Evolutionary conservation across 2,329 filamentous ascomycete genomes (phyloP).

Genomic region (Aspergillus phoenicis): DNA sequence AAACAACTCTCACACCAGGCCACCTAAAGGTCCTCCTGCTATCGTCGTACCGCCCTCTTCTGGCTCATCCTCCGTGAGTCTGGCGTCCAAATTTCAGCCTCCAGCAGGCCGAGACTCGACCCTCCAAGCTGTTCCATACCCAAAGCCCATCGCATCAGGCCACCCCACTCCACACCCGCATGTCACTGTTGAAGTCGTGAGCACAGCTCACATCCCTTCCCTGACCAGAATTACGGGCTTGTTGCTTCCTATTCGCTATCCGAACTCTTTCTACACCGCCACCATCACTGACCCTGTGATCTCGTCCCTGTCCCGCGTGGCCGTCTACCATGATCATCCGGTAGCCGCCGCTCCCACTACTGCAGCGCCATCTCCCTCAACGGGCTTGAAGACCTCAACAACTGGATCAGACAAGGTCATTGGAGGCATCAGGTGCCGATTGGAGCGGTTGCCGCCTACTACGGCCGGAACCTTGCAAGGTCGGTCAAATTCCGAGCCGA

Average conservation of each 20-base stretch:
- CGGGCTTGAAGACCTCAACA: slow-evolving; percentile 19
- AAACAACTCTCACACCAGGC: slow-evolving; percentile 21
- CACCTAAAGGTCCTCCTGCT: slow-evolving; percentile 37
- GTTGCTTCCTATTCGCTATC: slow-evolving; percentile 64
- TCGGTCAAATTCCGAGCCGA: slow-evolving; percentile 21
- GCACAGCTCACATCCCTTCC: slow-evolving; percentile 56
- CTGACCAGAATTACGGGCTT: slow-evolving; percentile 61
- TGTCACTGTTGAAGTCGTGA: slow-evolving; percentile 56
- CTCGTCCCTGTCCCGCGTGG: slow-evolving; percentile 60
- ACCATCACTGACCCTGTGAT: slow-evolving; percentile 58
- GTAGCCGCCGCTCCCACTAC: slow-evolving; percentile 29
- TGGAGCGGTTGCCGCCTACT: slow-evolving; percentile 40
- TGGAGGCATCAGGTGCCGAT: slow-evolving; percentile 52
- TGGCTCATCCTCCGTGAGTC: slow-evolving; percentile 18
- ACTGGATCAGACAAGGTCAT: slow-evolving; percentile 48
- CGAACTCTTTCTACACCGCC: slow-evolving; percentile 62
- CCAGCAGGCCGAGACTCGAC: slow-evolving; percentile 27
- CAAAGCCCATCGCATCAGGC: slow-evolving; percentile 29
- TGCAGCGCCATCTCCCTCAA: slow-evolving; percentile 13
- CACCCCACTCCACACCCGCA: slow-evolving; percentile 48
- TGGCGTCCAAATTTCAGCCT: slow-evolving; percentile 27
- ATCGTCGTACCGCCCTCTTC: slow-evolving; percentile 30
- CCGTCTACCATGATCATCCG: slow-evolving; percentile 57
- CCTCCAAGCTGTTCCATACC: slow-evolving; percentile 35
- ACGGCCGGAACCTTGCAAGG: slow-evolving; percentile 13